Evolutionary conservation across 495 filamentous ascomycete species (phyloP).

Genomic region (Neurospora sublineolata): DNA sequence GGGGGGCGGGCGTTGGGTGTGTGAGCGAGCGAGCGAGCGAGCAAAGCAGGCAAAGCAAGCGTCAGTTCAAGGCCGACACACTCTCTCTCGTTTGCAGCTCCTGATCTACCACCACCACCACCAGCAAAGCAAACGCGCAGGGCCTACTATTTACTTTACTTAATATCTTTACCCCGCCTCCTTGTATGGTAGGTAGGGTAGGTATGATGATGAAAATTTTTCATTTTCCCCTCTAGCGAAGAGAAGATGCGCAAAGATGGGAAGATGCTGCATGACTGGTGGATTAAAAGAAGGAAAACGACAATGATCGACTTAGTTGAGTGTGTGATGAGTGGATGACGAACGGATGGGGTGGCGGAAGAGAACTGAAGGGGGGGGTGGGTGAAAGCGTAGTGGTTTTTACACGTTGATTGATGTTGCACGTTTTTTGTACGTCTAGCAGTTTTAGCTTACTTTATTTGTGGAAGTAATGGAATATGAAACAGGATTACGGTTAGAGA

Average conservation of each 20-base stretch:
- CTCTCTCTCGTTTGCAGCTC: not conserved
- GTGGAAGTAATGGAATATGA: not conserved
- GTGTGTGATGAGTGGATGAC: no score
- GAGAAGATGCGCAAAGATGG: not conserved
- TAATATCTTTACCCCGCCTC: not conserved
- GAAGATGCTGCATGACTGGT: not conserved
- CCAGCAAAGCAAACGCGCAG: not conserved
- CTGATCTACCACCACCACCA: not conserved
- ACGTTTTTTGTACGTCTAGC: not conserved
- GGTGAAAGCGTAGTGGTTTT: not conserved
- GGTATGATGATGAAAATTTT: not conserved
- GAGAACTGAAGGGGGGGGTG: no score
- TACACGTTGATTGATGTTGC: not conserved
- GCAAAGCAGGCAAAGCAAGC: not conserved
- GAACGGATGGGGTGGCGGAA: no score
- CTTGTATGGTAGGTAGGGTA: not conserved
- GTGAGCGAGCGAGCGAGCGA: not conserved
- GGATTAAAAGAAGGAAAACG: no score
- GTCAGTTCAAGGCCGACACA: not conserved
- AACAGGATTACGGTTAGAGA: not conserved
- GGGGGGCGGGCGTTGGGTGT: not conserved
- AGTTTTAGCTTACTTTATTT: not conserved
- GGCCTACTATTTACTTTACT: not conserved
- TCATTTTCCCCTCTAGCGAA: not conserved
- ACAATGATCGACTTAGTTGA: no score